A percentile compares a stretch with the other conserved stretches of the same genome.
phyloP scores from a whole-genome alignment of 148 eudicot genomes.

The Bassia scoparia region DNA sequence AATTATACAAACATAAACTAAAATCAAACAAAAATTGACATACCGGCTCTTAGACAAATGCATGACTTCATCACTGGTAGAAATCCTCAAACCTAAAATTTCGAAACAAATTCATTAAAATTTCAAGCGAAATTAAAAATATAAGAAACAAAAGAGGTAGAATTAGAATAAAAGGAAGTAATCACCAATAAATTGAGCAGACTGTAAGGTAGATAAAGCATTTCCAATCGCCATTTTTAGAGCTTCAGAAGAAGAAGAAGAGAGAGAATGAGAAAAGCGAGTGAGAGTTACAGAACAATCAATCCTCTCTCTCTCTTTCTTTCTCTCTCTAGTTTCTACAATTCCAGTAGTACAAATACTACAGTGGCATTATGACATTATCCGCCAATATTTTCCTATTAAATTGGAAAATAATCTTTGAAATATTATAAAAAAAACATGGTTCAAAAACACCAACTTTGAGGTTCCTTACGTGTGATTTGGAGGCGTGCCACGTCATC shows the following conservation, averaged over 20 bases:
- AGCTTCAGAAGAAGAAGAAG: background rate
- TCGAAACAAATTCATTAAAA: background rate
- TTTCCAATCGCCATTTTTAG: slow-evolving; percentile 32
- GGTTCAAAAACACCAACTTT: too few species aligned
- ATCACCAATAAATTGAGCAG: slow-evolving; percentile 28
- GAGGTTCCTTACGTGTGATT: too few species aligned
- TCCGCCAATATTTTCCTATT: too few species aligned
- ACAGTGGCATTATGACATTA: too few species aligned
- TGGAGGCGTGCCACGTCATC: too few species aligned
- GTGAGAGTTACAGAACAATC: slow-evolving; percentile 15
- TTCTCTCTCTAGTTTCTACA: too few species aligned
- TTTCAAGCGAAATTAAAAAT: background rate
- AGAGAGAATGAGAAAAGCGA: background rate
- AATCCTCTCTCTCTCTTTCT: too few species aligned
- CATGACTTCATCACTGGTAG: slow-evolving; percentile 29
- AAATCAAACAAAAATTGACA: background rate
- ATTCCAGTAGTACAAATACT: too few species aligned
- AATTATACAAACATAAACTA: background rate
- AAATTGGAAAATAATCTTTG: too few species aligned
- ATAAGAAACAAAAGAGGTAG: background rate
- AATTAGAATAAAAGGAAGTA: background rate
- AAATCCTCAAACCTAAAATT: slow-evolving; percentile 31
- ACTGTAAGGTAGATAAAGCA: slow-evolving; percentile 29
- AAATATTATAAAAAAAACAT: too few species aligned
- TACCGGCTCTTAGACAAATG: slow-evolving; percentile 29